A percentile compares a stretch with the other conserved stretches of the same genome.
Conservation (phyloP, 306 rosid species). For the Prunus dulcis region DNA sequence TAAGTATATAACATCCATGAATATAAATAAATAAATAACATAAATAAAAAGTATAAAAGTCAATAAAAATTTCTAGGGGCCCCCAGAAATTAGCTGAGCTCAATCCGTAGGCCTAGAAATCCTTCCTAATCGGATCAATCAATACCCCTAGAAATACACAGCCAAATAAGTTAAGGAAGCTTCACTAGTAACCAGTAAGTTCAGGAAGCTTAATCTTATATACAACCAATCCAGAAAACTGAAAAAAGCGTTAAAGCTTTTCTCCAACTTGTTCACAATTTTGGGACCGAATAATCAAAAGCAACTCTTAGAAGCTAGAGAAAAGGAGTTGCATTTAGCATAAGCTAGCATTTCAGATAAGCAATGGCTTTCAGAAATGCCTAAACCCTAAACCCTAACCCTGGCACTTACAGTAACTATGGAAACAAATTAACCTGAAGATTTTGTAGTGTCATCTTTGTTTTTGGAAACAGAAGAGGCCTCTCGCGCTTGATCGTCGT, state of each 20-base stretch:
- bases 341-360: neutral
- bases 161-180: neutral
- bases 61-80: neutral
- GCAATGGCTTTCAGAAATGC: neutral
- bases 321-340: neutral
- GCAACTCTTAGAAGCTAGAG: neutral
- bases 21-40: neutral
- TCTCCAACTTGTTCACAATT: neutral
- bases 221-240: neutral
- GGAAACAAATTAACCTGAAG: slow-evolving; percentile 12
- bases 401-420: neutral
- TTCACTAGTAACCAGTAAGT: neutral
- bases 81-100: neutral
- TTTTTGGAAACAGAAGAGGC: slow-evolving; percentile 22
- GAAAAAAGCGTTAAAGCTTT: neutral
- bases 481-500: slow-evolving; percentile 27
- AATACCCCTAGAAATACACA: neutral
- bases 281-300: neutral
- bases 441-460: slow-evolving; percentile 6
- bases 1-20: neutral
- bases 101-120: neutral
- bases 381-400: neutral
- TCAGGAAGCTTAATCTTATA: neutral
- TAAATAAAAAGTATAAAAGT: neutral
- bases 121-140: neutral